Conservation (phyloP, 768 basidiomycete genomes). For the Tricholoma furcatifolium region DNA sequence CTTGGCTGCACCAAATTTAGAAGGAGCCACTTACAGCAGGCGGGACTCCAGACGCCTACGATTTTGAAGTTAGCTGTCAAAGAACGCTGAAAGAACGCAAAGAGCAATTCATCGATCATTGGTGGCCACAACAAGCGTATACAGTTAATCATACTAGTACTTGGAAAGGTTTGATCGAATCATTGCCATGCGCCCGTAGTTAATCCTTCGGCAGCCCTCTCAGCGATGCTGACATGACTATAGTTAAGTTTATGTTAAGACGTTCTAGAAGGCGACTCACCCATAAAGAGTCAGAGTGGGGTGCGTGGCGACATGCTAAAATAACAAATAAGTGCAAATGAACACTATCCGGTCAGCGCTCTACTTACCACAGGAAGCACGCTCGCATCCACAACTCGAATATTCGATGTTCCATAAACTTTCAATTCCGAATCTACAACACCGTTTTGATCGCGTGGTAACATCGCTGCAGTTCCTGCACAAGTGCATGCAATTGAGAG, state of each 20-base stretch:
- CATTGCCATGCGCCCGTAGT: not conserved
- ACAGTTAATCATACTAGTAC: not conserved
- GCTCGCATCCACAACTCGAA: slow-evolving; percentile 1
- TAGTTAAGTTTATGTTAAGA: not conserved
- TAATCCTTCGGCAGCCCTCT: not conserved
- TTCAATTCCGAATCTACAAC: not conserved
- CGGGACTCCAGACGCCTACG: too few species aligned
- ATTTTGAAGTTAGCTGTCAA: too few species aligned
- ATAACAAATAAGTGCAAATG: not conserved
- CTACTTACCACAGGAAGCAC: not conserved
- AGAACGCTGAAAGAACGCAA: too few species aligned
- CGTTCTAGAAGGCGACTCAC: not conserved
- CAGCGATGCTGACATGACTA: not conserved
- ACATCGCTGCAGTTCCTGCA: slow-evolving; percentile 6
- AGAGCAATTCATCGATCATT: too few species aligned
- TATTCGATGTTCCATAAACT: not conserved
- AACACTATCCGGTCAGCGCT: not conserved
- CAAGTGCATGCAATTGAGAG: not conserved
- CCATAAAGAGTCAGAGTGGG: slow-evolving; percentile 1
- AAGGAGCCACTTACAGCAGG: too few species aligned
- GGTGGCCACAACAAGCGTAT: not conserved
- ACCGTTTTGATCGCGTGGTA: slow-evolving; percentile 2
- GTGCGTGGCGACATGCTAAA: not conserved
- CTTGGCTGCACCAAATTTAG: too few species aligned
- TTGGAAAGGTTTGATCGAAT: not conserved